Conservation (phyloP, 169 alveolate species). For the Toxoplasma gondii region DNA sequence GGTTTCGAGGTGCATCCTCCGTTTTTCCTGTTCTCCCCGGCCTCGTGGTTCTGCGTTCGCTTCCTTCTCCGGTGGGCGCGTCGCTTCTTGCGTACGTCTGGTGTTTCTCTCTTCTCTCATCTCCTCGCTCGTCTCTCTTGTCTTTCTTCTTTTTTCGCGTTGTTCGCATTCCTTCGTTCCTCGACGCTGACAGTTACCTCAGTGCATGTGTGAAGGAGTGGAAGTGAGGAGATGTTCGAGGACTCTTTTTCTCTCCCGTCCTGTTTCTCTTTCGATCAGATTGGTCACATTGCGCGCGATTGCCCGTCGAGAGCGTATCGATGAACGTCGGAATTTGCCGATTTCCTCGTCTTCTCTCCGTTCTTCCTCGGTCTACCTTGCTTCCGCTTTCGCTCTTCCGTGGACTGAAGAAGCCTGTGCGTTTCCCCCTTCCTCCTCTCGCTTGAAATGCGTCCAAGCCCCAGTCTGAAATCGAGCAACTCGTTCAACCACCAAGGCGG, state of each 20-base stretch:
- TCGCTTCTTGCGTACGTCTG: too few species aligned
- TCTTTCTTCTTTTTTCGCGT: not conserved
- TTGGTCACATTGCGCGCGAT: slow-evolving; percentile 29
- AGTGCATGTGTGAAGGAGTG: too few species aligned
- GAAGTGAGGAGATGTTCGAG: too few species aligned
- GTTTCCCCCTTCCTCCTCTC: too few species aligned
- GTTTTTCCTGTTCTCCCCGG: not conserved
- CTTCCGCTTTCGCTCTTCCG: not conserved
- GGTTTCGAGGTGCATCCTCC: not conserved
- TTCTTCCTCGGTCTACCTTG: too few species aligned
- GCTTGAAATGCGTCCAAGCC: too few species aligned
- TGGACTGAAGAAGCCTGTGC: too few species aligned
- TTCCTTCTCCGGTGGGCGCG: not conserved
- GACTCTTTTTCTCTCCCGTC: not conserved
- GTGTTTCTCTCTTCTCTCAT: too few species aligned
- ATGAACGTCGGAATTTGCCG: not conserved
- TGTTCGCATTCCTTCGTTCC: not conserved
- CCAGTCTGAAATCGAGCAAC: too few species aligned
- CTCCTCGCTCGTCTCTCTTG: too few species aligned
- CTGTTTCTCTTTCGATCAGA: not conserved
- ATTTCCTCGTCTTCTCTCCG: not conserved
- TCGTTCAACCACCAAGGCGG: too few species aligned
- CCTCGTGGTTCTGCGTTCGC: not conserved
- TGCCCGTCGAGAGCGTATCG: not conserved
- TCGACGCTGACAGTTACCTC: too few species aligned